These are phyloP conservation scores for Ziziphus jujuba DNA, from an alignment of 306 rosid species.

Conservation along the genomic window DNA sequence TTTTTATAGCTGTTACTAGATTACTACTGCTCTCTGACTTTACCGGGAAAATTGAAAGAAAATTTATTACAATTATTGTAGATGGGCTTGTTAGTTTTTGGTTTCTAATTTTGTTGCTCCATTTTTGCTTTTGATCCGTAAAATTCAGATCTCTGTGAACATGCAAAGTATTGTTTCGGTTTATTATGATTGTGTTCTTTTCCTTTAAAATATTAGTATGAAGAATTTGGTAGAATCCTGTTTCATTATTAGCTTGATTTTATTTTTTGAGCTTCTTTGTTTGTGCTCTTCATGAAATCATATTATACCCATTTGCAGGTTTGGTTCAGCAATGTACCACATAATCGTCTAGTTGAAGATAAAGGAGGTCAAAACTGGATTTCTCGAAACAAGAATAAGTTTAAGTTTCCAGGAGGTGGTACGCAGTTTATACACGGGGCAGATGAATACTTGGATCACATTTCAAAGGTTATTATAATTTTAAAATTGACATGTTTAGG, in stretches of 20 bases:
- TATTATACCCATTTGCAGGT: slow-evolving; percentile 45
- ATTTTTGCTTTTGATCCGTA: background rate
- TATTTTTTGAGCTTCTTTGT: background rate
- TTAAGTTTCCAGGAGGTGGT: slow-evolving; percentile 96
- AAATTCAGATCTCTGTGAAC: background rate
- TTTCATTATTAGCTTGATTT: background rate
- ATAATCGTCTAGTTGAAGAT: slow-evolving; percentile 86
- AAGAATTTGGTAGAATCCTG: background rate
- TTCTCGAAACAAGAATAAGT: slow-evolving; percentile 57
- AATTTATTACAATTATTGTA: too few relatives aligned
- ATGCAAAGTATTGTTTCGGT: background rate
- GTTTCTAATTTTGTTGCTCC: too few relatives aligned
- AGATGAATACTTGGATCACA: slow-evolving; percentile 80
- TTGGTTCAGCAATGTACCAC: slow-evolving; percentile 91
- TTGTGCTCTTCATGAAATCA: slow-evolving; percentile 6
- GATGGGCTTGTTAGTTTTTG: too few relatives aligned
- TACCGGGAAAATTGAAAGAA: background rate
- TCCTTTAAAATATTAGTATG: background rate
- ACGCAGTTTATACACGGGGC: slow-evolving; percentile 98
- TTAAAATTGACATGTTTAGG: slow-evolving; percentile 8
- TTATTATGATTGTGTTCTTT: background rate
- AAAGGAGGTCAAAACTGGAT: slow-evolving; percentile 99
- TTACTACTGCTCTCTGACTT: background rate
- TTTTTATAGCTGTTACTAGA: background rate
- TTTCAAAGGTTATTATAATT: slow-evolving; percentile 54